A percentile compares a stretch with the other conserved stretches of the same genome.
phyloP scores from a whole-genome alignment of 345 rosid genomes.

The Camelina hispida region DNA sequence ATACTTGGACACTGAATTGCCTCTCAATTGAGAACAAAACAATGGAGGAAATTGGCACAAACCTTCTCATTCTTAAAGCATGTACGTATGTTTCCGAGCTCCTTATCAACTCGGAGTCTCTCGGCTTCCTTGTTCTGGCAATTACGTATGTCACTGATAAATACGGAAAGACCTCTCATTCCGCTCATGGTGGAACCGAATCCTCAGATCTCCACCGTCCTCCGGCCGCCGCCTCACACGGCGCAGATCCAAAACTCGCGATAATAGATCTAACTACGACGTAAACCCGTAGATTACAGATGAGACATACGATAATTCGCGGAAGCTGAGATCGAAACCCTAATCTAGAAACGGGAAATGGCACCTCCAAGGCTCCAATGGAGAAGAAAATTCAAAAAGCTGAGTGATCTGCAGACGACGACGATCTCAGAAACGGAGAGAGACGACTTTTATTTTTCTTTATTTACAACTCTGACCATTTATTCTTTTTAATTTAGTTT shows the following conservation, averaged over 20 bases:
- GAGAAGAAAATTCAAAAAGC: constrained; percentile 31
- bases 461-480: constrained; percentile 28
- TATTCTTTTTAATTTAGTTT: constrained; percentile 23
- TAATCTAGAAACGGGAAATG: constrained; percentile 22
- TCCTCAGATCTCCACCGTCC: constrained; percentile 38
- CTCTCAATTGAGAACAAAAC: not conserved
- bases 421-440: constrained; percentile 17
- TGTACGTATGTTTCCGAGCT: constrained; percentile 94
- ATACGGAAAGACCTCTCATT: constrained; percentile 98
- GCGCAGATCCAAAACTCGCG: constrained; percentile 33
- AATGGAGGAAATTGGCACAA: constrained; percentile 10
- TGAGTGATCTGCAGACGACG: constrained; percentile 27
- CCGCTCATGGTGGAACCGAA: constrained; percentile 55
- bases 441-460: constrained; percentile 32
- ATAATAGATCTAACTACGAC: constrained; percentile 31
- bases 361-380: constrained; percentile 1
- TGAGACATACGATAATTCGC: not conserved
- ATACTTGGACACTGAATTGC: constrained; percentile 7
- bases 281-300: constrained; percentile 15
- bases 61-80: constrained; percentile 98
- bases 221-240: constrained; percentile 19
- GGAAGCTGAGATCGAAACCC: constrained; percentile 27
- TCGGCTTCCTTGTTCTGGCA: constrained; percentile 98
- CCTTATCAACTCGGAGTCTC: constrained; percentile 95
- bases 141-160: constrained; percentile 95